Base-by-base conservation (phyloP, 169 alveolate genomes). In the Cryptosporidium sp. region DNA sequence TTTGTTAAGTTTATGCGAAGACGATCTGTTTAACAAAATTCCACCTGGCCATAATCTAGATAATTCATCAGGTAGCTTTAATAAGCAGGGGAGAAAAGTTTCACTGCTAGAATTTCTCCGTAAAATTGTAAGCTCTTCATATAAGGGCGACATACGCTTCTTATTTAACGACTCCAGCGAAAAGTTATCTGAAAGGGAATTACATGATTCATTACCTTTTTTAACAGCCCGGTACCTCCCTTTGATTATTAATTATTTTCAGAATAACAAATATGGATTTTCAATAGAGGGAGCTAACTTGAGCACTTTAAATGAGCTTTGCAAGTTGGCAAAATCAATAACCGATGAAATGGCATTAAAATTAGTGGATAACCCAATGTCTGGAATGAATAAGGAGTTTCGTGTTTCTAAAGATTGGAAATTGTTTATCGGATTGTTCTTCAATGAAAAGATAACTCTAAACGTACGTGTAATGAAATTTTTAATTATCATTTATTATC, bases 331-430 rank as follows among this genome's bases (percentile, higher is more conserved):
- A n/a, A 62, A 37, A 9, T 62, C 41, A 41, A 41, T 80, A 21
- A 21, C 21, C 37, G 41, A 39, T 8, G 23, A 18, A 62, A 35
- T 61, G 52, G 68, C 50, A 65, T 21, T 1, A 2, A 41, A 43
- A 10, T 26, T 80, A 23, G 29, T n/a, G 23, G 29, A 80, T 1
- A 73, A 80, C 35, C 65, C 68, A 4, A 33, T 80, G 23, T 59
- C 80, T 61, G 89, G 89, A n/a, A 80, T 80, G 89, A 80, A 29
- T 29, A 48, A 29, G 21, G 75, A 65, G 23, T 33, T 80, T 26
- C 18, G 29, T 3, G 43, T 5, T 43, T 43, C 67, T 43, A 35
- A 39, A 29, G 80, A 80, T 33, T 62, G 74, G 89, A 37, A 23
- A 9, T 39, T 12, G 50, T 80, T 80, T 43, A 26, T 37, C 67